Percentiles rank a stretch among this genome's conserved stretches.
Conservation (phyloP, 805 yeast genomes). For the Metschnikowia continentalis region DNA sequence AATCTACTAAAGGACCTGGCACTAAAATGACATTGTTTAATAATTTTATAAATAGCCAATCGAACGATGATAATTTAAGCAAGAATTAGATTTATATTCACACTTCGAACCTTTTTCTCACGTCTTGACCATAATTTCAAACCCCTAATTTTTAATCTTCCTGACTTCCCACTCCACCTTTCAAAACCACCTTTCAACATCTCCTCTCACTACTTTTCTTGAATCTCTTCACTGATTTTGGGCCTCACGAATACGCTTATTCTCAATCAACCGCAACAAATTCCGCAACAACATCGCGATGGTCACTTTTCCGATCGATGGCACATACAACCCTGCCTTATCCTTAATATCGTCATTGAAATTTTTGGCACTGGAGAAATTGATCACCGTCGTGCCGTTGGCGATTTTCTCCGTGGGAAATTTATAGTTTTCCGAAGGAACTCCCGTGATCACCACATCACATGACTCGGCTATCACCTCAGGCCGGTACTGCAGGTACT, state of each 20-base stretch:
- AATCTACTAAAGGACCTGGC: too few relatives aligned
- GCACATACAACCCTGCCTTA: constrained; percentile 88
- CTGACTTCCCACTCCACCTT: too few relatives aligned
- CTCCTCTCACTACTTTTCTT: too few relatives aligned
- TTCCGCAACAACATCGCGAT: constrained; percentile 92
- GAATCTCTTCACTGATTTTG: background rate
- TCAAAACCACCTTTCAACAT: too few relatives aligned
- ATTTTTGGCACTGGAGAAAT: constrained; percentile 86
- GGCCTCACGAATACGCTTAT: constrained; percentile 31
- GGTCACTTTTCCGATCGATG: constrained; percentile 94
- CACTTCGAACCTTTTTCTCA: too few relatives aligned
- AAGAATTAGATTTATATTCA: too few relatives aligned
- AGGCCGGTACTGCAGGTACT: constrained; percentile 49
- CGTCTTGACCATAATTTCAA: too few relatives aligned
- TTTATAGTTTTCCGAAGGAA: constrained; percentile 78
- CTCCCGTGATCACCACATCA: constrained; percentile 95
- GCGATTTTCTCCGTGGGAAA: constrained; percentile 78
- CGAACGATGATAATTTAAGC: too few relatives aligned
- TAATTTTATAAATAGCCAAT: too few relatives aligned
- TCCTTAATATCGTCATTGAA: constrained; percentile 78
- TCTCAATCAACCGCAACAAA: constrained; percentile 73
- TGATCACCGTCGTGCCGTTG: constrained; percentile 87
- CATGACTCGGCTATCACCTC: constrained; percentile 67
- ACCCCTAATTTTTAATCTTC: too few relatives aligned
- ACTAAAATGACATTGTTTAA: too few relatives aligned